These are phyloP conservation scores for Tilletia walkeri DNA, from an alignment of 1,284 basidiomycete species.

Conservation along the genomic window DNA sequence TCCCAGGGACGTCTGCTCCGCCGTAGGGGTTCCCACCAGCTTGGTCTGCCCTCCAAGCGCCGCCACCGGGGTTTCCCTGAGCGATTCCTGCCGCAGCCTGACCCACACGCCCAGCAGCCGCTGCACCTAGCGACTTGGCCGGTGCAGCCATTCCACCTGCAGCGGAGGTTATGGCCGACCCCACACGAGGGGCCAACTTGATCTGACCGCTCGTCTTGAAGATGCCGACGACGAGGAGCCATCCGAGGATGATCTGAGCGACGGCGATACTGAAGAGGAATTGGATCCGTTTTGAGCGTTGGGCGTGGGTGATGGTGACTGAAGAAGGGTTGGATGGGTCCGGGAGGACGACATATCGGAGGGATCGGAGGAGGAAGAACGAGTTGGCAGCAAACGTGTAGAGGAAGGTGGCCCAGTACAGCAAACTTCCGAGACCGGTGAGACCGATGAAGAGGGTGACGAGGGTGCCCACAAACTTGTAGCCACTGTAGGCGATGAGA, in stretches of 20 bases:
- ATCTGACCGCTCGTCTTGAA: slow-evolving; percentile 22
- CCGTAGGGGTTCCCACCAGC: neutral
- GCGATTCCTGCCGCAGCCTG: too few species aligned
- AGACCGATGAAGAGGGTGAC: slow-evolving; percentile 45
- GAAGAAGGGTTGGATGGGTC: slow-evolving; percentile 60
- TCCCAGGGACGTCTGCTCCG: neutral
- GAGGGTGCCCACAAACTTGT: slow-evolving; percentile 77
- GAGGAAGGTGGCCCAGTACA: slow-evolving; percentile 72
- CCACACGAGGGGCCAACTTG: neutral
- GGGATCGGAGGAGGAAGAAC: slow-evolving; percentile 88
- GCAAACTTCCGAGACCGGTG: slow-evolving; percentile 58
- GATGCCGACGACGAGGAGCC: slow-evolving; percentile 48
- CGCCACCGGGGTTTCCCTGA: neutral
- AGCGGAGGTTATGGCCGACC: neutral
- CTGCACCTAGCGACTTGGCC: neutral
- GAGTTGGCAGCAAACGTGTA: slow-evolving; percentile 86
- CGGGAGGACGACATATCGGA: slow-evolving; percentile 85
- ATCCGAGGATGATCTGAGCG: slow-evolving; percentile 64
- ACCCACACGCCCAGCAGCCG: too few species aligned
- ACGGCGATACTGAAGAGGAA: slow-evolving; percentile 74
- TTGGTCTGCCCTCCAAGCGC: neutral
- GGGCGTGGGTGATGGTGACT: slow-evolving; percentile 73
- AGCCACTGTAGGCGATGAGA: slow-evolving; percentile 75
- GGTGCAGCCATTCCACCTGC: neutral
- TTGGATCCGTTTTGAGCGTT: slow-evolving; percentile 76